Base-by-base conservation (phyloP, 306 rosid genomes). In the Phaseolus lunatus region DNA sequence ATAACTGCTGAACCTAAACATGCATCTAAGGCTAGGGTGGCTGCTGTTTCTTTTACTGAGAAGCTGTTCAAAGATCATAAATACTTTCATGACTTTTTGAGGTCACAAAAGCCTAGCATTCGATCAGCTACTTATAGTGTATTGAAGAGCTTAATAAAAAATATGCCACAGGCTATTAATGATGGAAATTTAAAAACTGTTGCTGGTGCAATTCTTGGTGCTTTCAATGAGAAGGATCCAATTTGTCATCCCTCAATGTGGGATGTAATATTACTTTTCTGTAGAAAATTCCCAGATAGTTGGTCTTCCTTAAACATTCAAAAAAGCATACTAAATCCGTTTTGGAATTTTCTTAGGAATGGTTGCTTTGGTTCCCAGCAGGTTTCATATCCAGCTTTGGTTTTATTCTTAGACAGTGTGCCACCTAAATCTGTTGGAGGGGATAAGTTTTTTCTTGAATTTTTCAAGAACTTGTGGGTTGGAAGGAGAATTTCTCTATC, bases 311-410 rank as follows among this genome's bases (percentile, higher is more conserved):
- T 95, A 64, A 95, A 95, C 59, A 82, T 92, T 76, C 96, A 92
- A 81, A 95, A 95, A 90, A 62, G 73, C 67, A 76, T 95, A 76
- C 80, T 92, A 71, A 87, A 85, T 80, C 93, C 91, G 1, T 82
- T 95, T 64, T 90, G 97, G 96, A 78, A 82, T 88, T 95, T 95
- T 85, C 96, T 95, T 72, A 88, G 89, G 84, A 92, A 83, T 81
- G 93, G 98, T 61, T 95, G 97, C 89, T 95, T 87, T 77, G 98
- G 98, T 80, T 92, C 98, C 82, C 89, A 85, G 72, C 88, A 79
- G 84, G 72, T 89, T 84, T 95, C 98, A 18, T 92, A 92, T 85
- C 96, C 97, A 50, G 89, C 93, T 72, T 84, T 92, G 81, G 78
- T 95, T 79, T 78, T 89, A 77, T 95, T 90, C 78, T 82, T 95